These are phyloP conservation scores for Pezicula radicicola DNA, from an alignment of 2,329 filamentous ascomycete species.

Conservation along the genomic window DNA sequence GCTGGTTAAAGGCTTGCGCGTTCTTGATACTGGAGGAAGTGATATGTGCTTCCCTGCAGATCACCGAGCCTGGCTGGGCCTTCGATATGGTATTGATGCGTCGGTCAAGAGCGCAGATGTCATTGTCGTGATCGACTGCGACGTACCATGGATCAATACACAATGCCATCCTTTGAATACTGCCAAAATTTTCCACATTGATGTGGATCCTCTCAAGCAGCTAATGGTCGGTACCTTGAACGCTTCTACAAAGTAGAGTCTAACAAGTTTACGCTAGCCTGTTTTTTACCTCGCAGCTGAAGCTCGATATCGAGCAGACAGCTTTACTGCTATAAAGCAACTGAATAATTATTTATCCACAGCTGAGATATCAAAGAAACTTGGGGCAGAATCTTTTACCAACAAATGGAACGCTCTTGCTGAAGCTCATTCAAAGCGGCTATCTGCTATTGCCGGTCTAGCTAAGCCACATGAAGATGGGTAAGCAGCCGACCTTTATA, in stretches of 20 bases:
- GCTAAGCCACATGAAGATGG: slow-evolving; percentile 59
- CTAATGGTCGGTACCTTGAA: background rate
- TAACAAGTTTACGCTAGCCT: slow-evolving; percentile 35
- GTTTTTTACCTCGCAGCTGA: slow-evolving; percentile 68
- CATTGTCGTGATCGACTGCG: slow-evolving; percentile 79
- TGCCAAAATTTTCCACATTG: slow-evolving; percentile 59
- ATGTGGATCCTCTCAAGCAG: slow-evolving; percentile 66
- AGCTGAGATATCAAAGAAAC: slow-evolving; percentile 36
- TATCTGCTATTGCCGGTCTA: slow-evolving; percentile 56
- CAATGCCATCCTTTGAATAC: slow-evolving; percentile 53
- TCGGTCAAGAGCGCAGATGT: slow-evolving; percentile 75
- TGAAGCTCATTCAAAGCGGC: slow-evolving; percentile 52
- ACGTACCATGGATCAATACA: slow-evolving; percentile 92
- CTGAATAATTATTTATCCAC: slow-evolving; percentile 59
- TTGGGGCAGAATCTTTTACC: slow-evolving; percentile 33
- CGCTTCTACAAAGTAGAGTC: slow-evolving; percentile 30
- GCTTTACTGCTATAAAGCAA: slow-evolving; percentile 63
- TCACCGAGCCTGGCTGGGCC: slow-evolving; percentile 65
- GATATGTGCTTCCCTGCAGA: slow-evolving; percentile 79
- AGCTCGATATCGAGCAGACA: slow-evolving; percentile 65
- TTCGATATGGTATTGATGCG: slow-evolving; percentile 72
- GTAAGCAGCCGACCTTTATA: too few species aligned
- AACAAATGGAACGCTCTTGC: slow-evolving; percentile 53
- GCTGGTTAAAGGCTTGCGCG: slow-evolving; percentile 63
- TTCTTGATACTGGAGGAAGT: slow-evolving; percentile 73